Evolutionary conservation across 805 yeast species (phyloP), one percentile per base, ranked within the genome.

Genomic region (Cyberlindnera euphorbiae): DNA sequence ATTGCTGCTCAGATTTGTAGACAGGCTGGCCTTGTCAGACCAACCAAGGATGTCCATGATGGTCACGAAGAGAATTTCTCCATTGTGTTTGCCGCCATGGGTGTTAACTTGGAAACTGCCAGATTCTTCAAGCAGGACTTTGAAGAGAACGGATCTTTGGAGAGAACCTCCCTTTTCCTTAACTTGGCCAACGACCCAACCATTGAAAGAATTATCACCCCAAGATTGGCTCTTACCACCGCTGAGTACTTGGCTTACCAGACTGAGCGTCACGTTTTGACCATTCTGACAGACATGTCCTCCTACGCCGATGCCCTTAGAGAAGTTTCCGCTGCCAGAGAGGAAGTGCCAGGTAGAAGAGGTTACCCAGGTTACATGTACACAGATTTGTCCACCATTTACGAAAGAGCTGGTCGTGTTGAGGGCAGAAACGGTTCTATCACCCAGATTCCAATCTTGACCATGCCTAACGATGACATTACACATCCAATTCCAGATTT

Each of bases 351-450:
- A 61, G 99, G 99, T 75, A 88, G 99, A 78, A 88, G 99, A 81
- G 99, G 99, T 75, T 93, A 93, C 67, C 99, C 99, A 48, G 99
- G 99, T 84, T 93, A 93, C 67, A 93, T 93, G 99, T 93, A 93
- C 71, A 93, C 99, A 32, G 99, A 93, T 82, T 86, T 93, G 73
- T 86, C 97, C 34, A 93, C 97, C 35, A 88, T 93, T 58, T 93
- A 93, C 66, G 99, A 93, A 72, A 86, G 99, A 74, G 99, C 99
- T 30, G 99, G 99, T 64, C 85, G 99, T 74, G 97, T 93, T 46
- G 98, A 93, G 70, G 99, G 99, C 50, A 83, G 98, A 71, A 93
- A 93, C 59, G 99, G 99, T 63, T 93, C 98, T 32, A 93, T 93
- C 61, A 93, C 99, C 31, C 99, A 93, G 72, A 85, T 93, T 62